Base-by-base conservation (phyloP, 169 alveolate species). In the Plasmodium relictum region DNA sequence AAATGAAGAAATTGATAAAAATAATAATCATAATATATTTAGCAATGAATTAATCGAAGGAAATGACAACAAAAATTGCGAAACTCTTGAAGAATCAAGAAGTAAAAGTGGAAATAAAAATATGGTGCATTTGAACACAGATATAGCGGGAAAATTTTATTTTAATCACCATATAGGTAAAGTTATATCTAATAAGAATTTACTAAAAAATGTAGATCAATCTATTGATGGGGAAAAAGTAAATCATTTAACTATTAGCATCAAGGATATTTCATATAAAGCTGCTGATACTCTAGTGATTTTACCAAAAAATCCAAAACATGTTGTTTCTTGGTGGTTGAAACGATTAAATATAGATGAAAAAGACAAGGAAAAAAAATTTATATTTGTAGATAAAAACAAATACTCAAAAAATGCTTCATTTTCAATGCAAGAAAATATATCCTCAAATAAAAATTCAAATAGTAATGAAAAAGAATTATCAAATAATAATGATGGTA, bases 211-310 rank as follows among this genome's bases (percentile, higher is more conserved):
- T 71, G 83, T 63, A 39, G 52, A 61, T 20, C n/a, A 16, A 2
- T 44, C 73, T 14, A 3, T 24, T 69, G 24, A 62, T 12, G 58
- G 54, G n/a, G 74, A 59, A 58, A 85, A 80, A 65, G 89, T 71
- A 6, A 86, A 86, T 91, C 68, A 59, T 16, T 42, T 91, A 39
- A 63, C 42, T 74, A 71, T 72, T 31, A 10, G 73, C 0, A 58
- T 62, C 44, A 39, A 73, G 20, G 63, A 54, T 0, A 44, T 74
- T 48, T 45, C 73, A 14, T 95, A 78, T 68, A 90, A 63, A 63
- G 62, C 94, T 8, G 96, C 97, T 18, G 97, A 95, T 52, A 95
- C 95, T 18, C 80, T 80, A 7, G 85, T 88, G 50, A 45, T 95
- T 16, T 73, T 94, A 6, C 83, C 95, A 45, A 92, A 89, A 54